These are phyloP conservation scores for Aspergillus ruber DNA, from an alignment of 2,329 filamentous ascomycete genomes.

Conservation along the genomic window DNA sequence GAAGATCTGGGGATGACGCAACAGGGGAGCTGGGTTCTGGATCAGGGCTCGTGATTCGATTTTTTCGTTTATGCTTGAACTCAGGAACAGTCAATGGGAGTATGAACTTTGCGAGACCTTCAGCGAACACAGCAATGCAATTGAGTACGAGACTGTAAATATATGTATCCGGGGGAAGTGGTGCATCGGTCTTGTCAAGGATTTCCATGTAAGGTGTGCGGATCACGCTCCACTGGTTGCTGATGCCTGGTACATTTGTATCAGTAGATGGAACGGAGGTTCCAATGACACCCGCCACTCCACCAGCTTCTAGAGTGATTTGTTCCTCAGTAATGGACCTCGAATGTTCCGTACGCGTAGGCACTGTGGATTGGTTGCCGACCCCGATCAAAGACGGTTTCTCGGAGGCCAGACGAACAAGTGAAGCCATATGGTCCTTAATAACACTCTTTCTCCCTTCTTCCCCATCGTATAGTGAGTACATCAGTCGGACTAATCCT, in stretches of 20 bases:
- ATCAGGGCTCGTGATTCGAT: conserved; percentile 28
- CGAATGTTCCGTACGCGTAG: conserved; percentile 54
- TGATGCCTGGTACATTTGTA: conserved; percentile 67
- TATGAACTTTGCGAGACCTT: conserved; percentile 88
- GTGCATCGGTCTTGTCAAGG: conserved; percentile 83
- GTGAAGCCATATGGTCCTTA: conserved; percentile 73
- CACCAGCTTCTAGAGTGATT: conserved; percentile 81
- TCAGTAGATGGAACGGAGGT: conserved; percentile 62
- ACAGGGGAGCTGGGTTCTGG: conserved; percentile 28
- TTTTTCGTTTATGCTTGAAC: conserved; percentile 46
- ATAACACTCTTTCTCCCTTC: conserved; percentile 69
- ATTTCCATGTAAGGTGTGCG: conserved; percentile 87
- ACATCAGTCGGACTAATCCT: conserved; percentile 70
- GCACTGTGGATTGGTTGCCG: conserved; percentile 79
- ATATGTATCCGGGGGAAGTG: conserved; percentile 81
- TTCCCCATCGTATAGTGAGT: conserved; percentile 67
- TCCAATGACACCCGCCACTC: conserved; percentile 80
- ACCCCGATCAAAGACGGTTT: conserved; percentile 84
- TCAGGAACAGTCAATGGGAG: conserved; percentile 85
- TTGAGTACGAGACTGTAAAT: conserved; percentile 82
- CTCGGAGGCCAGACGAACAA: conserved; percentile 89
- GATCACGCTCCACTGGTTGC: conserved; percentile 82
- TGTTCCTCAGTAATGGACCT: conserved; percentile 64
- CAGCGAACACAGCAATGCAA: conserved; percentile 83
- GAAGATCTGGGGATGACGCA: conserved; percentile 22